These are phyloP conservation scores for Exsudoporus floridanus DNA, from an alignment of 1,284 basidiomycete species.

Conservation along the genomic window DNA sequence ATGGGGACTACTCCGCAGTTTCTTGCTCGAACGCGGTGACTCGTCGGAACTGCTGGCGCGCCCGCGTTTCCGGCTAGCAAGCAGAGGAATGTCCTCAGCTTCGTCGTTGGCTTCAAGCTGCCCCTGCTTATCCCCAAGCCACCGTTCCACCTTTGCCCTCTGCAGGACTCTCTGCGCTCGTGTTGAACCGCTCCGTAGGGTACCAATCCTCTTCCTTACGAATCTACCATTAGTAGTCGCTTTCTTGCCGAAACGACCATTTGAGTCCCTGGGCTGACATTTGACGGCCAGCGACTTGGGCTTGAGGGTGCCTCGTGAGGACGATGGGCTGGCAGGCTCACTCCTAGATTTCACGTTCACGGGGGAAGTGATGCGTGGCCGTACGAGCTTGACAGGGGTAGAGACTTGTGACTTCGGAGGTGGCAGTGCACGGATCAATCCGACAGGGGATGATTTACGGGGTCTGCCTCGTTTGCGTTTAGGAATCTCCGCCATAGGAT, in stretches of 20 bases:
- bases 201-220: constrained; percentile 39
- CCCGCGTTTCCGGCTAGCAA: constrained; percentile 27
- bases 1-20: constrained; percentile 18
- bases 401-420: constrained; percentile 10
- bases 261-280: constrained; percentile 48
- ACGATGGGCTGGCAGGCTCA: constrained; percentile 29
- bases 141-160: constrained; percentile 40
- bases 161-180: constrained; percentile 44
- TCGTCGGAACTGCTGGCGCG: constrained; percentile 24
- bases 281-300: constrained; percentile 51
- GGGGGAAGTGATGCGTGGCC: constrained; percentile 20
- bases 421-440: constrained; percentile 11
- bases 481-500: constrained; percentile 33
- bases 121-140: constrained; percentile 33
- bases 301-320: constrained; percentile 30
- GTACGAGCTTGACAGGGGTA: constrained; percentile 17
- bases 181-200: constrained; percentile 29
- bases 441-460: constrained; percentile 31
- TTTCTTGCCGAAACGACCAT: constrained; percentile 54
- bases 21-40: constrained; percentile 30
- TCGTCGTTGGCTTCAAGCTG: constrained; percentile 24
- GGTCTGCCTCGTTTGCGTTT: constrained; percentile 40
- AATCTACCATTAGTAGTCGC: constrained; percentile 50
- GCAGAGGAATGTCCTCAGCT: constrained; percentile 12
- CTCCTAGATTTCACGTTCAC: constrained; percentile 23